phyloP scores from a whole-genome alignment of 1,284 basidiomycete genomes.

The Schizophyllum commune region DNA sequence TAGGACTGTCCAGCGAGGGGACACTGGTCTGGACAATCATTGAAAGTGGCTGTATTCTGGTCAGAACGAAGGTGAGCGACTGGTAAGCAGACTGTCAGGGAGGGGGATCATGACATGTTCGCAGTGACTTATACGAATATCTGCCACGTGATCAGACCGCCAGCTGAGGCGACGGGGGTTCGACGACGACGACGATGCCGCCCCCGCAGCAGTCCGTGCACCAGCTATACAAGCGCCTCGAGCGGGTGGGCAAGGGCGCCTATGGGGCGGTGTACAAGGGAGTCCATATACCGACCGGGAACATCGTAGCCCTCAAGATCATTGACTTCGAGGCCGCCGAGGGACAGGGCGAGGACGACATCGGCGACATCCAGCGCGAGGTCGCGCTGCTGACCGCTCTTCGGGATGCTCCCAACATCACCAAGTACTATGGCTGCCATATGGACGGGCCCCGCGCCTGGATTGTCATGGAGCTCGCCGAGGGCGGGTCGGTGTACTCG shows the following conservation, averaged over 20 bases:
- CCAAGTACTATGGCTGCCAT: slow-evolving; percentile 93
- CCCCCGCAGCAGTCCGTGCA: slow-evolving; percentile 45
- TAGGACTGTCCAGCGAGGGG: not conserved
- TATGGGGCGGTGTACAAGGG: slow-evolving; percentile 96
- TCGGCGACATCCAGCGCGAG: slow-evolving; percentile 94
- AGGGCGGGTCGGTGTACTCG: slow-evolving; percentile 91
- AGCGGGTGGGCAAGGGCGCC: slow-evolving; percentile 87
- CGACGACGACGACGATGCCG: not conserved
- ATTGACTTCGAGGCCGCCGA: slow-evolving; percentile 83
- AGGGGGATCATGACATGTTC: not conserved
- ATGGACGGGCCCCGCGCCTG: slow-evolving; percentile 93
- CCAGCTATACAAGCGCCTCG: slow-evolving; percentile 58
- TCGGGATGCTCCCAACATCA: slow-evolving; percentile 84
- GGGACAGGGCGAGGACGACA: slow-evolving; percentile 57
- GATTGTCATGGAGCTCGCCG: slow-evolving; percentile 99
- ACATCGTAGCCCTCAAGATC: slow-evolving; percentile 93
- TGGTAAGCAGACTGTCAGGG: not conserved
- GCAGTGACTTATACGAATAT: not conserved
- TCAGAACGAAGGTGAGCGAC: not conserved
- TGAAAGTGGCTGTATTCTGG: not conserved
- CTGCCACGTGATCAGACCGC: not conserved
- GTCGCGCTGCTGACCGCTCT: slow-evolving; percentile 90
- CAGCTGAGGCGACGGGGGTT: not conserved
- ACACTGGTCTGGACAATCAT: not conserved
- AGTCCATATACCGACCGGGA: slow-evolving; percentile 75